Conservation (phyloP, 2,329 filamentous ascomycete species). For the Fusarium verticillioides region DNA sequence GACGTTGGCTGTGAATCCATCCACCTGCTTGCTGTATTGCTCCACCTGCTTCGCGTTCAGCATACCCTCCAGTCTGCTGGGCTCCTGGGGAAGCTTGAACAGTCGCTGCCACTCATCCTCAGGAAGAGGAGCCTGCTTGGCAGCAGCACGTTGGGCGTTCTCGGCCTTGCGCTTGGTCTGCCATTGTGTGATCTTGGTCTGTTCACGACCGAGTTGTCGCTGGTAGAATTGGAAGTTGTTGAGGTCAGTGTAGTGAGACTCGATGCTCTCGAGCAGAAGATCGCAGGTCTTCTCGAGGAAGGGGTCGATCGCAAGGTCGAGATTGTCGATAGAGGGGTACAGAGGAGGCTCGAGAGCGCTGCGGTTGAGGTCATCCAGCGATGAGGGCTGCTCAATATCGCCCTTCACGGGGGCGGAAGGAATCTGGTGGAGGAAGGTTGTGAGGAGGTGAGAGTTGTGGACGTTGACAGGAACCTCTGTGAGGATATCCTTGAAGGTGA, state of each 20-base stretch:
- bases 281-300: conserved; percentile 99
- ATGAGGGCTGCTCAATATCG: conserved; percentile 79
- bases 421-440: conserved; percentile 92
- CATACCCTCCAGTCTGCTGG: conserved; percentile 91
- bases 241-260: conserved; percentile 97
- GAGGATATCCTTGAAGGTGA: conserved; percentile 93
- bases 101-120: conserved; percentile 99
- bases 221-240: conserved; percentile 99
- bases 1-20: conserved; percentile 92
- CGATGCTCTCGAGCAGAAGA: conserved; percentile 93
- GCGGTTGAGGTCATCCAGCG: conserved; percentile 79
- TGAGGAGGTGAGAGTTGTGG: conserved; percentile 98
- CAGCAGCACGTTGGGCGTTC: conserved; percentile 84
- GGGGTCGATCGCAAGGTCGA: conserved; percentile 94
- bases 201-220: conserved; percentile 90
- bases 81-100: conserved; percentile 97
- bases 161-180: conserved; percentile 96
- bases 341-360: conserved; percentile 73
- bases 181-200: conserved; percentile 96
- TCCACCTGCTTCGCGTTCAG: conserved; percentile 96
- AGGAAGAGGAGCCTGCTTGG: conserved; percentile 88
- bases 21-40: conserved; percentile 97
- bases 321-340: conserved; percentile 86
- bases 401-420: conserved; percentile 71
- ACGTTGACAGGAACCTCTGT: conserved; percentile 88